A percentile compares a stretch with the other conserved stretches of the same genome.
These are phyloP conservation scores for Choricystis sp. DNA, from an alignment of 139 green algal species.

Conservation along the genomic window DNA sequence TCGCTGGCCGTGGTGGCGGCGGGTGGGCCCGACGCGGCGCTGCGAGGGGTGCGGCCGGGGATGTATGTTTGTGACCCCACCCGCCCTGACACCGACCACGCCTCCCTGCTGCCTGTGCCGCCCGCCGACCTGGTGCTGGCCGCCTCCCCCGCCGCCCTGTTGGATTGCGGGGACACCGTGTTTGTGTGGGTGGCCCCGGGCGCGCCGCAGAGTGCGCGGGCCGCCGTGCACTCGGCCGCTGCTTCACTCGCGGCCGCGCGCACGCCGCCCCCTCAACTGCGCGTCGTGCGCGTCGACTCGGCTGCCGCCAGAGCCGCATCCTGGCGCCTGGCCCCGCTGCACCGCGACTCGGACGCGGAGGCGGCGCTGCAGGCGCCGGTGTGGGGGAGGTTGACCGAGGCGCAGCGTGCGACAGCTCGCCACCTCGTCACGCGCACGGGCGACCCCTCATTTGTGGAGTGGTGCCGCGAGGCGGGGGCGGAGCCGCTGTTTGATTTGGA, in stretches of 20 bases:
- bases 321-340: neutral
- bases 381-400: no score
- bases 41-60: neutral
- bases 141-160: neutral
- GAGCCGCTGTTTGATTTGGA: no score
- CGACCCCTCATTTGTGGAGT: no score
- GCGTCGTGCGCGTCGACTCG: neutral
- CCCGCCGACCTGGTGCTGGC: neutral
- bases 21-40: no score
- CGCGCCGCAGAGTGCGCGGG: neutral
- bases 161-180: neutral
- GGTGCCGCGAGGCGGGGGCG: no score
- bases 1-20: neutral
- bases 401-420: no score
- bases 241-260: neutral
- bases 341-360: neutral
- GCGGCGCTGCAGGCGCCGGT: no score
- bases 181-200: neutral
- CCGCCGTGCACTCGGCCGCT: neutral
- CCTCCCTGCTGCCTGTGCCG: neutral
- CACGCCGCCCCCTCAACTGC: neutral
- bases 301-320: no score
- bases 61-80: neutral
- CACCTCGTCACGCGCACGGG: no score
- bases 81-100: no score